A percentile compares a stretch with the other conserved stretches of the same genome.
Conservation (phyloP, 1,139 yeast species). For the Saccharomycopsis crataegensis region DNA sequence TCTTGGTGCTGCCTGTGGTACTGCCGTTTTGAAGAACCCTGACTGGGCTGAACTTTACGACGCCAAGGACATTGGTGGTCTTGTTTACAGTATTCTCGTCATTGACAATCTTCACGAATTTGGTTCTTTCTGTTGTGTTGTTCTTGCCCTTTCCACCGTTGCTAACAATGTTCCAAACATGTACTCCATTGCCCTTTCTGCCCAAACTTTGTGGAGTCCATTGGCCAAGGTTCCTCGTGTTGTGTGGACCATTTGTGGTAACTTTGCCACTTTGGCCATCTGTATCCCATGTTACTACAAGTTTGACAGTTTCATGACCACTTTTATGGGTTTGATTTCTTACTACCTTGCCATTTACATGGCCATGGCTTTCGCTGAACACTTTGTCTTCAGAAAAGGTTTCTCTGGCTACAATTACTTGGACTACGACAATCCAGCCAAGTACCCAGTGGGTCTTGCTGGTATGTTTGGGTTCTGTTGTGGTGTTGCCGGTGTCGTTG, state of each 20-base stretch:
- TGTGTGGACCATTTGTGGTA: slow-evolving; percentile 72
- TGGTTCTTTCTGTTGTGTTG: slow-evolving; percentile 83
- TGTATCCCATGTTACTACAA: slow-evolving; percentile 81
- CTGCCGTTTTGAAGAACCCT: slow-evolving; percentile 39
- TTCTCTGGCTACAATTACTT: slow-evolving; percentile 55
- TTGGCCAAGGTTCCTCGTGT: slow-evolving; percentile 71
- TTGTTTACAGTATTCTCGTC: slow-evolving; percentile 70
- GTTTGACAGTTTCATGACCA: slow-evolving; percentile 65
- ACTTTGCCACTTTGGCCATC: slow-evolving; percentile 71
- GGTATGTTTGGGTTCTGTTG: slow-evolving; percentile 71
- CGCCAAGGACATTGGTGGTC: slow-evolving; percentile 67
- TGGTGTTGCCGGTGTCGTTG: slow-evolving; percentile 78
- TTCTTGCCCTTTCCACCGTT: slow-evolving; percentile 75
- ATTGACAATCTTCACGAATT: slow-evolving; percentile 77
- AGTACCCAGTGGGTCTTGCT: slow-evolving; percentile 69
- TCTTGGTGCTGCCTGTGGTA: slow-evolving; percentile 82
- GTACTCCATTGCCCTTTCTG: slow-evolving; percentile 81
- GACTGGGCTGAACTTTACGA: slow-evolving; percentile 48
- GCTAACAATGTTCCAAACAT: slow-evolving; percentile 90
- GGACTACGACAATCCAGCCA: slow-evolving; percentile 47
- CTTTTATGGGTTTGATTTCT: slow-evolving; percentile 85
- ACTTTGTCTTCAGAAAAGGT: slow-evolving; percentile 58
- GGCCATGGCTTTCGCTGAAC: slow-evolving; percentile 67
- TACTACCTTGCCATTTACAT: slow-evolving; percentile 86
- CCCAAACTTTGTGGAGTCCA: slow-evolving; percentile 75